phyloP scores from a whole-genome alignment of 768 basidiomycete species.

The Calvatia gigantea region DNA sequence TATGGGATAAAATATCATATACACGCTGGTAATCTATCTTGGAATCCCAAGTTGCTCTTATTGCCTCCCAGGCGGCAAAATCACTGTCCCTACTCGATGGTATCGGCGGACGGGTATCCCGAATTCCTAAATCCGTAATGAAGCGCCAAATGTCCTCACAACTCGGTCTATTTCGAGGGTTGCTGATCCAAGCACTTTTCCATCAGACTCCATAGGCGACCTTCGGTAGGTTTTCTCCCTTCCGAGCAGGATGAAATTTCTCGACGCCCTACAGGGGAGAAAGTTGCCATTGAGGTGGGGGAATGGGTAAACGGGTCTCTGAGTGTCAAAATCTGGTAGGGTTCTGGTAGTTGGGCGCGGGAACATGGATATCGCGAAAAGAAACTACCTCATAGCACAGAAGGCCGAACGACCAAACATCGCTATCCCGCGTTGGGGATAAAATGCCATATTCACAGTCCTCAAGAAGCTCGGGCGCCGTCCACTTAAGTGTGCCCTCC shows the following conservation, averaged over 20 bases:
- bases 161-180: background rate
- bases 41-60: background rate
- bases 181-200: background rate
- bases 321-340: background rate
- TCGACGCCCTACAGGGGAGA: background rate
- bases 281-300: background rate
- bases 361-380: background rate
- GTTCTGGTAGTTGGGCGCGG: background rate
- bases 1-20: background rate
- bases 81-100: background rate
- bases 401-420: background rate
- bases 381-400: background rate
- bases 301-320: background rate
- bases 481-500: background rate
- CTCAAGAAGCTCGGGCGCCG: background rate
- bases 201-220: background rate
- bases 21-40: background rate
- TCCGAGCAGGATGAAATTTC: background rate
- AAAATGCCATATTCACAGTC: too few species aligned
- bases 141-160: background rate
- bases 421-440: background rate
- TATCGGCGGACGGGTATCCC: background rate
- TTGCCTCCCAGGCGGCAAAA: background rate
- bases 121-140: background rate
- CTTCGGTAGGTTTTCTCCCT: background rate